Base-by-base conservation (phyloP, 106 monocot genomes). In the Posidonia australis region DNA sequence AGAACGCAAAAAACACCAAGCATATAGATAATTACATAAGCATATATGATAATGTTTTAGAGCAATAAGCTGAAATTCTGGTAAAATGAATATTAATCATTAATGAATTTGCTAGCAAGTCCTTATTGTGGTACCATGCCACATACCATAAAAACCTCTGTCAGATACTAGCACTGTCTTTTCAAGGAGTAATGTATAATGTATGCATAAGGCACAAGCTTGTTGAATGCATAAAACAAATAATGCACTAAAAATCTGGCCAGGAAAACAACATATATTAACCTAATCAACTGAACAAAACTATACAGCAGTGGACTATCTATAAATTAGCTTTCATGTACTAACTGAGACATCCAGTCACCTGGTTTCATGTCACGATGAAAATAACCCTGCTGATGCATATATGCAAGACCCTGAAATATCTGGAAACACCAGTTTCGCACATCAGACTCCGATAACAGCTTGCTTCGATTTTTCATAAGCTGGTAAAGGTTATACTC, bases 331-430 rank as follows among this genome's bases (percentile, higher is more conserved):
- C 67, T 21, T 55, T 36, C 7, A n/a, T n/a, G n/a, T n/a, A n/a
- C n/a, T n/a, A n/a, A n/a, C n/a, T n/a, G n/a, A 36, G 36, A 36
- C 7, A 44, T 22, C 17, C 27, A 26, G 7, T 17, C 1, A 91
- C 91, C 98, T 74, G 98, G 98, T 65, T 99, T 99, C 61, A 99
- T 83, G 46, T 99, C 98, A 54, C 91, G 81, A 58, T 91, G 91
- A 64, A 99, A 99, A 66, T 91, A 99, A 13, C 91, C 91, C 63
- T 66, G 82, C 30, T 80, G 87, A 62, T 99, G 98, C 83, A 99
- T 99, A 73, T 88, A 79, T 74, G 78, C 85, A 71, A 98, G 77
- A 74, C 80, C 98, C 46, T 85, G 87, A 74, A 98, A 98, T 79
- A 98, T 85, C 56, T 98, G 91, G 65, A 85, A 98, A 64, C 98